phyloP scores from a whole-genome alignment of 1,284 basidiomycete species.

The Retiboletus flavoniger region DNA sequence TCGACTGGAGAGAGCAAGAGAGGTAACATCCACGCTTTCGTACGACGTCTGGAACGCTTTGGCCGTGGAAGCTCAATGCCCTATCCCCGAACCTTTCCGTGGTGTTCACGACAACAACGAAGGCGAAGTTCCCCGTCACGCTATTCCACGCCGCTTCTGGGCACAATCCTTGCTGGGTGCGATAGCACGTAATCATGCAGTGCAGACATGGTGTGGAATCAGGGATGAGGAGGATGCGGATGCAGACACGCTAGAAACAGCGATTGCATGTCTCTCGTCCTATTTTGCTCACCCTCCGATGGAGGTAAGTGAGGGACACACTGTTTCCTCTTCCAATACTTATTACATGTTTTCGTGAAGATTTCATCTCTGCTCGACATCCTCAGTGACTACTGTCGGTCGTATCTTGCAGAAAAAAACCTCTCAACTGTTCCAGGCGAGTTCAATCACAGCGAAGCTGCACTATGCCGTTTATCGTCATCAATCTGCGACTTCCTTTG shows the following conservation, averaged over 20 bases:
- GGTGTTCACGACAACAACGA: slow-evolving; percentile 12
- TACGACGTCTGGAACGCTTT: slow-evolving; percentile 58
- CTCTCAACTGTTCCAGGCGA: slow-evolving; percentile 27
- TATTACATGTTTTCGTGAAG: slow-evolving; percentile 21
- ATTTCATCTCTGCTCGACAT: slow-evolving; percentile 40
- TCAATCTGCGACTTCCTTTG: slow-evolving; percentile 50
- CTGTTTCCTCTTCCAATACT: not conserved
- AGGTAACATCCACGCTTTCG: slow-evolving; percentile 37
- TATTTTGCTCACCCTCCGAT: slow-evolving; percentile 50
- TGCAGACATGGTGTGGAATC: slow-evolving; percentile 43
- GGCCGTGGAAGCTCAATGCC: slow-evolving; percentile 38
- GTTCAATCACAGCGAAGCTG: slow-evolving; percentile 30
- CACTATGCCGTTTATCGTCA: slow-evolving; percentile 32
- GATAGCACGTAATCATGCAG: slow-evolving; percentile 45
- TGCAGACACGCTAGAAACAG: slow-evolving; percentile 44
- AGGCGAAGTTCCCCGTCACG: slow-evolving; percentile 31
- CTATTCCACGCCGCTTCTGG: slow-evolving; percentile 55
- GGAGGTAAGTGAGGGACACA: slow-evolving; percentile 37
- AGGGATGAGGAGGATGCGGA: slow-evolving; percentile 11
- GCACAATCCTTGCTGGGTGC: slow-evolving; percentile 44
- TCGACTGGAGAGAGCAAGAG: slow-evolving; percentile 39
- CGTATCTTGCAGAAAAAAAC: slow-evolving; percentile 33
- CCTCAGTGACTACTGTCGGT: slow-evolving; percentile 43
- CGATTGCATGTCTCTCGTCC: slow-evolving; percentile 52
- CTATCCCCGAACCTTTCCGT: slow-evolving; percentile 37